phyloP scores from a whole-genome alignment of 2,329 filamentous ascomycete genomes.

The Thermoascus crustaceus region DNA sequence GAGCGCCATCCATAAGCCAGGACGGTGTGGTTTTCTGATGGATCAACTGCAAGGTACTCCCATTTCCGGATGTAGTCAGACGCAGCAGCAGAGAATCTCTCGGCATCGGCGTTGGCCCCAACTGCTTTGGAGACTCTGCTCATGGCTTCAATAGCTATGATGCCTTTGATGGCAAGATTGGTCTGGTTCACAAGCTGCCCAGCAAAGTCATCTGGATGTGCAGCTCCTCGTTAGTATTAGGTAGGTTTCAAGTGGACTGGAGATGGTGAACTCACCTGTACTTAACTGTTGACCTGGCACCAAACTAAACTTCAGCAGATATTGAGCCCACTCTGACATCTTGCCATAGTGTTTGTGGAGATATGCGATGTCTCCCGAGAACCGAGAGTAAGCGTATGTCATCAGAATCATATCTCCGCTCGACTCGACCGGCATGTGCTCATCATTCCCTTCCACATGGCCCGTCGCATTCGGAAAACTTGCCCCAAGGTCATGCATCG shows the following conservation, averaged over 20 bases:
- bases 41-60: constrained; percentile 23
- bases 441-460: constrained; percentile 21
- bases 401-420: constrained; percentile 31
- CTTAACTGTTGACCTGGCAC: too few relatives aligned
- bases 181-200: constrained; percentile 33
- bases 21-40: constrained; percentile 25
- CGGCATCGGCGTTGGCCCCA: constrained; percentile 16
- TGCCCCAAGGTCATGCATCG: constrained; percentile 29
- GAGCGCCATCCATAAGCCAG: constrained; percentile 22
- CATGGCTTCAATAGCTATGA: constrained; percentile 31
- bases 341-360: constrained; percentile 21
- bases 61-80: constrained; percentile 23
- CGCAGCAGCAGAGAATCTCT: constrained; percentile 26
- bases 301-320: constrained; percentile 25
- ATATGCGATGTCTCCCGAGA: constrained; percentile 26
- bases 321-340: constrained; percentile 28
- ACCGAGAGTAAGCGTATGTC: constrained; percentile 26
- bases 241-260: too few relatives aligned
- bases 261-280: too few relatives aligned
- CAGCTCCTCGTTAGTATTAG: constrained; percentile 25
- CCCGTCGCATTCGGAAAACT: constrained; percentile 32
- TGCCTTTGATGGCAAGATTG: constrained; percentile 36
- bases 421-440: constrained; percentile 32
- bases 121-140: constrained; percentile 17
- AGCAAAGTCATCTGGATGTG: constrained; percentile 33